These are phyloP conservation scores for Salvia rosmarinus DNA, from an alignment of 257 asterid genomes.

Conservation along the genomic window DNA sequence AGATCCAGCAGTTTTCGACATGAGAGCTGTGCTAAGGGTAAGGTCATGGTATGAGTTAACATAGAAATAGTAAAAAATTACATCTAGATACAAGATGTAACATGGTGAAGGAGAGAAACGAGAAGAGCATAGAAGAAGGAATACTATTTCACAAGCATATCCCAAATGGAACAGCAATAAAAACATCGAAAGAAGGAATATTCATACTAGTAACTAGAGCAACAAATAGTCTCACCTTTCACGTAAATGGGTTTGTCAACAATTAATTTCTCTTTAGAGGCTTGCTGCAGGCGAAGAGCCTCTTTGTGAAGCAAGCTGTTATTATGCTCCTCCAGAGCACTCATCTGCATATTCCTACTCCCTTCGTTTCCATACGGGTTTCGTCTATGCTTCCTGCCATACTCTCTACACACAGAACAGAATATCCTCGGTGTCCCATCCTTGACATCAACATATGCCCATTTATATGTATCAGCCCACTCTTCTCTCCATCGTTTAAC, in stretches of 20 bases:
- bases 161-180: not conserved
- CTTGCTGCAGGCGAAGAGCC: slow-evolving; percentile 96
- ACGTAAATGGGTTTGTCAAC: slow-evolving; percentile 89
- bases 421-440: slow-evolving; percentile 96
- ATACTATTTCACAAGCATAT: slow-evolving; percentile 17
- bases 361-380: slow-evolving; percentile 99
- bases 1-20: slow-evolving; percentile 99
- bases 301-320: slow-evolving; percentile 98
- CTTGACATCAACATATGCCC: slow-evolving; percentile 96
- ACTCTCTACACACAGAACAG: slow-evolving; percentile 96
- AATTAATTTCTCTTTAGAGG: slow-evolving; percentile 88
- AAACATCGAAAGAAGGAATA: not conserved
- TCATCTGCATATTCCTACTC: slow-evolving; percentile 99
- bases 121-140: not conserved
- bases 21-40: slow-evolving; percentile 69
- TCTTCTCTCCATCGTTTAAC: slow-evolving; percentile 99
- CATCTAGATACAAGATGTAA: slow-evolving; percentile 3
- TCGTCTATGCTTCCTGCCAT: slow-evolving; percentile 96
- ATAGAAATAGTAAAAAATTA: slow-evolving; percentile 10
- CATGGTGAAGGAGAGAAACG: not conserved
- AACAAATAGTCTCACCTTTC: slow-evolving; percentile 65
- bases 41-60: slow-evolving; percentile 38
- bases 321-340: slow-evolving; percentile 98
- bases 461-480: slow-evolving; percentile 99
- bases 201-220: not conserved